phyloP scores from a whole-genome alignment of 2,329 filamentous ascomycete genomes.

The Fusarium falciforme region DNA sequence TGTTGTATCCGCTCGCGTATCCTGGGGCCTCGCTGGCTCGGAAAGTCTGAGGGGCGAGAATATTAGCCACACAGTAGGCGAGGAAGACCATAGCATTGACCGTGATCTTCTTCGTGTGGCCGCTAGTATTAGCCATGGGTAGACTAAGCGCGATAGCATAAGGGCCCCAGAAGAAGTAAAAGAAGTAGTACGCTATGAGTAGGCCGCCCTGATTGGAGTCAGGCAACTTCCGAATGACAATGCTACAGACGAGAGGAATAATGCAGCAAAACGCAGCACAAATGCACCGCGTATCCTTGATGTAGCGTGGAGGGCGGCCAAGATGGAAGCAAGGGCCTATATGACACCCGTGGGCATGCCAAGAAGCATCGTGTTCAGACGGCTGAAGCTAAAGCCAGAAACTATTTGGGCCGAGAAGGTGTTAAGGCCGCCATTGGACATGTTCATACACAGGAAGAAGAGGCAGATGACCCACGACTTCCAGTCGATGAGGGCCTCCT shows the following conservation, averaged over 20 bases:
- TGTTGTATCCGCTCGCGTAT: no score
- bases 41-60: slow-evolving; percentile 2
- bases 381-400: not conserved
- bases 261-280: no score
- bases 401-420: not conserved
- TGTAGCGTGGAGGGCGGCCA: not conserved
- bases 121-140: slow-evolving; percentile 4
- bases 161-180: not conserved
- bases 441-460: not conserved
- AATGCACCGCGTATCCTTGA: no score
- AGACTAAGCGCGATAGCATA: not conserved
- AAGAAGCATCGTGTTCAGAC: not conserved
- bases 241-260: not conserved
- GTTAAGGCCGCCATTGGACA: not conserved
- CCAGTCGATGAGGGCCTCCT: not conserved
- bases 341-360: not conserved
- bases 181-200: not conserved
- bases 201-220: not conserved
- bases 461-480: not conserved
- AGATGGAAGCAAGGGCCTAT: not conserved
- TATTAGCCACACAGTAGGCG: not conserved
- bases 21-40: not conserved
- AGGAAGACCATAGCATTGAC: slow-evolving; percentile 1
- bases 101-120: not conserved
- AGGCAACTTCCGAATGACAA: not conserved